Percentiles rank a stretch among this genome's conserved stretches.
Evolutionary conservation across 1,284 basidiomycete genomes (phyloP).

Genomic region (Singerocomus inundabilis): DNA sequence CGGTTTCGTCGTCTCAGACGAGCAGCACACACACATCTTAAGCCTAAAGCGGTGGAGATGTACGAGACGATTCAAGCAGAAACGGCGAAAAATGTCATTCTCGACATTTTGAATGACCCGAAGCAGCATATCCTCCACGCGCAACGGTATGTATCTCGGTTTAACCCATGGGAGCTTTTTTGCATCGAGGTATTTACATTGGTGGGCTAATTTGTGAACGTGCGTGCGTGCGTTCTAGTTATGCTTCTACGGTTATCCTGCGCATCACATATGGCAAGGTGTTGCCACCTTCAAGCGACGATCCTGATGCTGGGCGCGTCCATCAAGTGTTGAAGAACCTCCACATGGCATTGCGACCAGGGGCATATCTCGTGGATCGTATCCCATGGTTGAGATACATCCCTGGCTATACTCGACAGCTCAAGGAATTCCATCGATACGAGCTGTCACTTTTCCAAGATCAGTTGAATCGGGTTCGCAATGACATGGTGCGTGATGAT

Average conservation of each 20-base stretch:
- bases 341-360: conserved; percentile 51
- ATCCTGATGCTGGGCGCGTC: conserved; percentile 56
- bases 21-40: conserved; percentile 41
- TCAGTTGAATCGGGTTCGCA: conserved; percentile 45
- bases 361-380: conserved; percentile 57
- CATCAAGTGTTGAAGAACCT: conserved; percentile 49
- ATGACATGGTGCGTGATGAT: conserved; percentile 38
- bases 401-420: conserved; percentile 17
- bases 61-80: conserved; percentile 38
- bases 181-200: not conserved
- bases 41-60: conserved; percentile 33
- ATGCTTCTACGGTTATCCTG: conserved; percentile 62
- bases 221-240: conserved; percentile 47
- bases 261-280: conserved; percentile 64
- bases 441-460: conserved; percentile 55
- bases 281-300: conserved; percentile 46
- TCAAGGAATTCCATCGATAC: conserved; percentile 45
- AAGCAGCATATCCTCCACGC: conserved; percentile 34
- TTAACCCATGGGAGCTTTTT: too few relatives aligned
- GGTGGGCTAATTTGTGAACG: not conserved
- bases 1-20: conserved; percentile 33
- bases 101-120: conserved; percentile 40
- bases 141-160: conserved; percentile 33
- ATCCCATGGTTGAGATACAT: conserved; percentile 52
- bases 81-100: conserved; percentile 36